Base-by-base conservation (phyloP, 352 stramenopile species). In the Aphanomyces stellatus region DNA sequence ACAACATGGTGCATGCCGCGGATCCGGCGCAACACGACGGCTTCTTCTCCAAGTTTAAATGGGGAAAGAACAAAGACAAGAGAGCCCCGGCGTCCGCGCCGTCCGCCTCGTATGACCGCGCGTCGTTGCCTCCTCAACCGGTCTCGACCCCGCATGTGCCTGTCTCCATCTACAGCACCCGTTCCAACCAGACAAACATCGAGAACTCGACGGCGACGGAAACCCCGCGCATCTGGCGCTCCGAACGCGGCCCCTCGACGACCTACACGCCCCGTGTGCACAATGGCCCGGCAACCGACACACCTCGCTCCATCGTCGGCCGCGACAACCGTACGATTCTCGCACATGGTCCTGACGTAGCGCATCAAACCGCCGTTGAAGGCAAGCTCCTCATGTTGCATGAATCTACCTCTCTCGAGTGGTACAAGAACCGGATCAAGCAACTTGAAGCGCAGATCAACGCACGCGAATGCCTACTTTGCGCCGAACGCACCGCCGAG, bases 371-470 rank as follows among this genome's bases (percentile, higher is more conserved):
- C 15, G 59, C 59, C 31, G 41, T 65, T 10, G 28, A 65, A 37
- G 42, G 59, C 46, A 65, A 65, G 33, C 30, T 65, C 27, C 59
- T 65, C 28, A 5, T 57, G 15, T 42, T 65, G 46, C 59, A 65
- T 30, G 30, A 46, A 34, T 65, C 59, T 7, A 65, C 59, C 1
- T 65, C 59, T 28, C 31, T 65, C 27, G 59, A 65, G 8, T 65
- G 59, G 59, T 65, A 65, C 46, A 65, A 65, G 59, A 65, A 65
- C 25, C 59, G 59, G 3, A 65, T 65, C 28, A 46, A 42, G 24
- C 30, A 65, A 57, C 46, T 65, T 2, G 59, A 65, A 65, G 59
- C 3, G 15, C 30, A 65, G 13, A 55, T 65, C 30, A n/a, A 42
- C 19, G 10, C 13, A 25, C 33, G 56, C 17, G 42, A 46, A 2